These are phyloP conservation scores for Neurospora sp. DNA, from an alignment of 495 filamentous ascomycete genomes.

Conservation along the genomic window DNA sequence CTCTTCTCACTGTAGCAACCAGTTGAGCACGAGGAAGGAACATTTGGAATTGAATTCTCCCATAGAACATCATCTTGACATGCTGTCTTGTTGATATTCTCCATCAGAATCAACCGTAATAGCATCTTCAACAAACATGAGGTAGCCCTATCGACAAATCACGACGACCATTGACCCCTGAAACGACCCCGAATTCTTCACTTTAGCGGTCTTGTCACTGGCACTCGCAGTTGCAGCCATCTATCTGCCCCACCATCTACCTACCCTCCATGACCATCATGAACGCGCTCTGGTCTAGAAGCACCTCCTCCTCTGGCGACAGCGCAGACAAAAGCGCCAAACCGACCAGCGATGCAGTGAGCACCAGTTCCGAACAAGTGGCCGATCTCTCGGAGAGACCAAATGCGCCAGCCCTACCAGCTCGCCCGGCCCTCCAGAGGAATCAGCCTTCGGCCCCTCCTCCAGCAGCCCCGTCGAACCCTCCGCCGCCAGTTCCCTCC, in stretches of 20 bases:
- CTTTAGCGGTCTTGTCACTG: background rate
- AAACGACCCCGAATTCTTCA: background rate
- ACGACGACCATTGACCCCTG: background rate
- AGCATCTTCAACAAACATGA: background rate
- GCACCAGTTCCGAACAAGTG: slow-evolving; percentile 9
- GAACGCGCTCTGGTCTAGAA: slow-evolving; percentile 33
- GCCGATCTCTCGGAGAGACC: slow-evolving; percentile 13
- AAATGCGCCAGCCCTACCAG: slow-evolving; percentile 9
- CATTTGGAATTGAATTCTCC: background rate
- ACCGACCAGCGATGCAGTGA: slow-evolving; percentile 1
- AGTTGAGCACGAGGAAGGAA: background rate
- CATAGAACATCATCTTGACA: background rate
- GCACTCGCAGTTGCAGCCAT: background rate
- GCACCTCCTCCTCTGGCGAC: slow-evolving; percentile 19
- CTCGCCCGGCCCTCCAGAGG: slow-evolving; percentile 24
- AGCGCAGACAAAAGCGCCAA: slow-evolving; percentile 7
- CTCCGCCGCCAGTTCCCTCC: slow-evolving; percentile 8
- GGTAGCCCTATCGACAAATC: background rate
- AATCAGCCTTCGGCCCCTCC: slow-evolving; percentile 14
- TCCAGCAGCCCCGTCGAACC: slow-evolving; percentile 2
- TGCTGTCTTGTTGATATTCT: background rate
- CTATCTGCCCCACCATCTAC: background rate
- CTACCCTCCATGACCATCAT: slow-evolving; percentile 19
- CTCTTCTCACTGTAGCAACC: background rate
- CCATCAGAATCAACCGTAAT: background rate